These are phyloP conservation scores for Picea sitchensis DNA, from an alignment of 75 land plant genomes.

Conservation along the genomic window DNA sequence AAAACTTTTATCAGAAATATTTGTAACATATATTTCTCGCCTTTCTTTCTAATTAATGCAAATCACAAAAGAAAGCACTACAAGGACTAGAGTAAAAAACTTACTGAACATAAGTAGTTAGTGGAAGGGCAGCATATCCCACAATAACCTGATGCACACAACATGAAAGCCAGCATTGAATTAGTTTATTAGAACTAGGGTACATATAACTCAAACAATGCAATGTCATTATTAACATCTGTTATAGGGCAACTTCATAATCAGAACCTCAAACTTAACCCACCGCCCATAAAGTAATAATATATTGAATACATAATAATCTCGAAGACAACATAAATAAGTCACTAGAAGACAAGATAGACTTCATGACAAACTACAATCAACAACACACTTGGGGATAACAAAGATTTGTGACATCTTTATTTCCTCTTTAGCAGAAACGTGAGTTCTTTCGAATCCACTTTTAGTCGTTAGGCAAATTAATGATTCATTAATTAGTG, in stretches of 20 bases:
- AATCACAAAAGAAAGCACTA: background rate
- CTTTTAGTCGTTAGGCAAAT: background rate
- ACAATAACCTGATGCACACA: constrained; percentile 50
- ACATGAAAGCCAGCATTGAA: background rate
- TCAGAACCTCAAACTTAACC: too few species aligned
- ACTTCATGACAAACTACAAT: too few species aligned
- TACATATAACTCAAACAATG: background rate
- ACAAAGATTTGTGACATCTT: too few species aligned
- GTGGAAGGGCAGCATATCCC: constrained; percentile 86
- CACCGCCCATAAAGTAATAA: too few species aligned
- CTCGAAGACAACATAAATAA: too few species aligned
- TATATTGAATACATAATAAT: too few species aligned
- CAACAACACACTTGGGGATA: too few species aligned
- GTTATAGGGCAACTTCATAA: too few species aligned
- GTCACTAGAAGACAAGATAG: too few species aligned
- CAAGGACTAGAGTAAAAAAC: constrained; percentile 16
- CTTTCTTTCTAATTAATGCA: background rate
- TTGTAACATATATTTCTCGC: background rate
- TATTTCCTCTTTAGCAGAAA: background rate
- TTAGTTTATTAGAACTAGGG: background rate
- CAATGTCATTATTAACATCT: too few species aligned
- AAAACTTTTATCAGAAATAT: background rate
- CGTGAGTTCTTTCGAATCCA: background rate
- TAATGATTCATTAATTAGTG: background rate
- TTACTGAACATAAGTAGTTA: constrained; percentile 84